phyloP scores from a whole-genome alignment of 371 early-diverging fungal species.

The Chytridium lagenaria region DNA sequence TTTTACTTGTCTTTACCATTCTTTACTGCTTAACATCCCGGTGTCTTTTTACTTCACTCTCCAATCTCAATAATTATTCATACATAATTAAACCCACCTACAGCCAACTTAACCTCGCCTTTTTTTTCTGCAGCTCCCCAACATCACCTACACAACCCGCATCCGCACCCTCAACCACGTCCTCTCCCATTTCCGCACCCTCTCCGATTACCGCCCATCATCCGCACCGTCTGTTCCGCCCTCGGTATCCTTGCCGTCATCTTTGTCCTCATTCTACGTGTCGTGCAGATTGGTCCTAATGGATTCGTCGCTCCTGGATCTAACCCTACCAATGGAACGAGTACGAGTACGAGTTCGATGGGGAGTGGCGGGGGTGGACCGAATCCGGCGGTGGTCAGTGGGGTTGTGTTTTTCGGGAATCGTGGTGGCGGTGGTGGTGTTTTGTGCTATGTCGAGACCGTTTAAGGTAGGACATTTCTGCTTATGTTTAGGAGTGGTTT shows the following conservation, averaged over 20 bases:
- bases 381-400: neutral
- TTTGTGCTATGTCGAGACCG: neutral
- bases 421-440: constrained; percentile 3
- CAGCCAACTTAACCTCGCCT: too few species aligned
- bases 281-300: neutral
- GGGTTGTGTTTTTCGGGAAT: neutral
- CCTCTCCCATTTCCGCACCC: constrained; percentile 13
- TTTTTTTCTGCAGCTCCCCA: constrained; percentile 21
- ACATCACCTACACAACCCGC: constrained; percentile 8
- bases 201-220: constrained; percentile 2
- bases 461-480: too few species aligned
- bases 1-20: too few species aligned
- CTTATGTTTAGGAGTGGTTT: too few species aligned
- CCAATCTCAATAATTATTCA: too few species aligned
- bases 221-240: neutral
- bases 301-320: neutral
- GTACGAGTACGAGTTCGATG: neutral
- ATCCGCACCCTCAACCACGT: neutral
- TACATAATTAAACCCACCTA: too few species aligned
- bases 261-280: neutral
- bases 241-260: neutral
- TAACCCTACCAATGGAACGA: neutral
- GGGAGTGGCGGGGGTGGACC: neutral
- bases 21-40: too few species aligned
- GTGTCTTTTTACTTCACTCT: too few species aligned